Evolutionary conservation across 2,329 filamentous ascomycete species (phyloP).

Genomic region (Fusarium robinianum): DNA sequence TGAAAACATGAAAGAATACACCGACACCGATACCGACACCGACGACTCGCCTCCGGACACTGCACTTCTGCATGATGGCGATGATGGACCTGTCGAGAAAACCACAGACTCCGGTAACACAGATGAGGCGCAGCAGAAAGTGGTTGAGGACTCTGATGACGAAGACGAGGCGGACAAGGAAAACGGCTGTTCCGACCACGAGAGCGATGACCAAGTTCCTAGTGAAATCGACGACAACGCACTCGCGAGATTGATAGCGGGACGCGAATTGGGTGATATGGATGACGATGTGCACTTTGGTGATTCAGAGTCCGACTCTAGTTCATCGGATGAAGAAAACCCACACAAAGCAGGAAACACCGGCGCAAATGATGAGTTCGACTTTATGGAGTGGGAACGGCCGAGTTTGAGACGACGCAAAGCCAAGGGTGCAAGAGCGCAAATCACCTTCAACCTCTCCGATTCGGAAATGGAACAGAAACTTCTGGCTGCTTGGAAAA

Average conservation of each 20-base stretch:
- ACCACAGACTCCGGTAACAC: too few relatives aligned
- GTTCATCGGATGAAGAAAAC: slow-evolving; percentile 14
- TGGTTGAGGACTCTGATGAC: slow-evolving; percentile 8
- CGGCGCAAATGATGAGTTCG: slow-evolving; percentile 66
- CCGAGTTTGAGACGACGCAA: slow-evolving; percentile 67
- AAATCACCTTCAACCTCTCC: slow-evolving; percentile 56
- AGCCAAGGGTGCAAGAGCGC: slow-evolving; percentile 63
- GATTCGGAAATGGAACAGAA: slow-evolving; percentile 70
- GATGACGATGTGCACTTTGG: slow-evolving; percentile 24
- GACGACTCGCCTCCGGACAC: slow-evolving; percentile 26
- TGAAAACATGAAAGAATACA: slow-evolving; percentile 62
- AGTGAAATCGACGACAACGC: slow-evolving; percentile 36
- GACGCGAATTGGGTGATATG: slow-evolving; percentile 24
- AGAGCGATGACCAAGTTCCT: slow-evolving; percentile 11
- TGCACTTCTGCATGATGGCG: neutral
- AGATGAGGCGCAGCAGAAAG: too few relatives aligned
- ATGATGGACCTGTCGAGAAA: neutral
- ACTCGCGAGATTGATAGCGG: slow-evolving; percentile 34
- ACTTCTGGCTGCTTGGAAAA: slow-evolving; percentile 64
- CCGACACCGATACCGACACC: slow-evolving; percentile 53
- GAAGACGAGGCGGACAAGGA: slow-evolving; percentile 4
- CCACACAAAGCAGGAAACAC: slow-evolving; percentile 46
- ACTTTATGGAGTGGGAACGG: slow-evolving; percentile 82
- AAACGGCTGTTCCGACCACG: neutral
- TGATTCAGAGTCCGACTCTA: slow-evolving; percentile 23